phyloP scores from a whole-genome alignment of 2,329 filamentous ascomycete species.

The Fusarium hostae region DNA sequence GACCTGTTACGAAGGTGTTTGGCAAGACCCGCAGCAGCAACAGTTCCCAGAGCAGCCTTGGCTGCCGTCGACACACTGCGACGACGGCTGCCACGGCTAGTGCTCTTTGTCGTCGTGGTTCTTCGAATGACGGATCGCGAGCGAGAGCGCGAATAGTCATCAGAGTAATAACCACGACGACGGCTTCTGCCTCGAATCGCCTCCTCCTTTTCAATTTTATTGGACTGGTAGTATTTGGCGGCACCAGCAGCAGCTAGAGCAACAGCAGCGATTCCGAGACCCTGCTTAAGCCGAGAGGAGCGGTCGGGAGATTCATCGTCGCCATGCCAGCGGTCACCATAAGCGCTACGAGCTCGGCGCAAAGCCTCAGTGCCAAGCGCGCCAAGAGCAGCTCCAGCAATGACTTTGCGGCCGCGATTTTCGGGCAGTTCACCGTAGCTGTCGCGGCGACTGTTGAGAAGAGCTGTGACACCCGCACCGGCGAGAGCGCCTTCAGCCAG shows the following conservation, averaged over 20 bases:
- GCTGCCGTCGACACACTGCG: slow-evolving; percentile 62
- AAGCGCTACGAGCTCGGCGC: slow-evolving; percentile 69
- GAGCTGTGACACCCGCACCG: slow-evolving; percentile 70
- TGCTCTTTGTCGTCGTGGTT: slow-evolving; percentile 52
- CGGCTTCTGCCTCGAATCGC: slow-evolving; percentile 65
- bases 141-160: slow-evolving; percentile 57
- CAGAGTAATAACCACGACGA: slow-evolving; percentile 55
- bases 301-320: slow-evolving; percentile 54
- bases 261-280: slow-evolving; percentile 70
- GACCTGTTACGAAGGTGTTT: slow-evolving; percentile 68
- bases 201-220: slow-evolving; percentile 70
- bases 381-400: slow-evolving; percentile 71
- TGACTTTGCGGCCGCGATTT: slow-evolving; percentile 66
- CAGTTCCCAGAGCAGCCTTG: slow-evolving; percentile 68
- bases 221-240: slow-evolving; percentile 71
- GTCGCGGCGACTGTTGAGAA: slow-evolving; percentile 65
- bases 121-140: slow-evolving; percentile 54
- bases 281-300: slow-evolving; percentile 66
- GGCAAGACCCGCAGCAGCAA: slow-evolving; percentile 67
- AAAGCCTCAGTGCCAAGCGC: slow-evolving; percentile 71
- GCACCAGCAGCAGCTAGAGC: slow-evolving; percentile 73
- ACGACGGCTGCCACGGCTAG: slow-evolving; percentile 51
- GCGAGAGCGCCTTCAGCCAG: slow-evolving; percentile 73
- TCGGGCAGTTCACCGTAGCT: slow-evolving; percentile 61
- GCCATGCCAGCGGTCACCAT: slow-evolving; percentile 63